Percentiles rank a stretch among this genome's conserved stretches.
Evolutionary conservation across 2,329 filamentous ascomycete species (phyloP).

Genomic region (Botryotinia globosa): DNA sequence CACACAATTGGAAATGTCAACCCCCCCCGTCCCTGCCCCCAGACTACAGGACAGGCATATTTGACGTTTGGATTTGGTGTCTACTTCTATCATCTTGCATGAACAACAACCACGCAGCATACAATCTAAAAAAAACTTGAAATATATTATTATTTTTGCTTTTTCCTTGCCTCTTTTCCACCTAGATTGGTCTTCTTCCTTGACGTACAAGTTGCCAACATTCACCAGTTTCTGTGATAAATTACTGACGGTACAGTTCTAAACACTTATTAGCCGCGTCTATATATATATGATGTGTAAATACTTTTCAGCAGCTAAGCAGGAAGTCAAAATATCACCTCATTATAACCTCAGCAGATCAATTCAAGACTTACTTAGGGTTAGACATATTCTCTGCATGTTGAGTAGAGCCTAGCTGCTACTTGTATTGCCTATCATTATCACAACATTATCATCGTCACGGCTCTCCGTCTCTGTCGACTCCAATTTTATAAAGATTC

Average conservation of each 20-base stretch:
- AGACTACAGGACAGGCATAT: neutral
- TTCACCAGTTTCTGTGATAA: neutral
- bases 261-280: neutral
- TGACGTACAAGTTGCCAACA: neutral
- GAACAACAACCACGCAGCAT: neutral
- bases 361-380: neutral
- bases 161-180: neutral
- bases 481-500: neutral
- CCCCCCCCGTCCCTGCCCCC: neutral
- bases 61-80: neutral
- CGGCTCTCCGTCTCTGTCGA: neutral
- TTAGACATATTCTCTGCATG: neutral
- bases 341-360: constrained; percentile 12
- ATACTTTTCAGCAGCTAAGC: neutral
- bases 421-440: neutral
- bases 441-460: neutral
- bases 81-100: constrained; percentile 9
- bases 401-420: constrained; percentile 1
- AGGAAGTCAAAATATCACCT: constrained; percentile 10
- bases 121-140: neutral
- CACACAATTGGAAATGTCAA: neutral
- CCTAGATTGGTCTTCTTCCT: neutral
- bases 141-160: neutral
- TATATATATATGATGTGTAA: neutral
- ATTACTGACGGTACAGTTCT: neutral